phyloP scores from a whole-genome alignment of 805 yeast genomes.

The Candida andamanensis region DNA sequence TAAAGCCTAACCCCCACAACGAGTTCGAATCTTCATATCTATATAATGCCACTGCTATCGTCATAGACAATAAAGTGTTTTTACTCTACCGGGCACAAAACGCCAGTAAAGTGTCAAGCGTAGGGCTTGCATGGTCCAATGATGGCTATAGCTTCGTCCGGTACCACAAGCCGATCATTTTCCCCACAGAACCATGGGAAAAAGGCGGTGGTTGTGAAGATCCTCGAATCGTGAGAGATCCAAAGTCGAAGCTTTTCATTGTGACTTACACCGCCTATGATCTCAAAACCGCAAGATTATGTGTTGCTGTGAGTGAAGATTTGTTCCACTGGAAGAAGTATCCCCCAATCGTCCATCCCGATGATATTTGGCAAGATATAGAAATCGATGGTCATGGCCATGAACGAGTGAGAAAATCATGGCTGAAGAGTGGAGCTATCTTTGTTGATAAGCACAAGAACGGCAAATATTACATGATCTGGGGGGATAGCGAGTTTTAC shows the following conservation, averaged over 20 bases:
- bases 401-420: slow-evolving; percentile 23
- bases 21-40: slow-evolving; percentile 36
- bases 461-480: slow-evolving; percentile 38
- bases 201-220: slow-evolving; percentile 39
- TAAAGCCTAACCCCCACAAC: slow-evolving; percentile 31
- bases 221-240: slow-evolving; percentile 38
- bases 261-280: slow-evolving; percentile 41
- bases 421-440: slow-evolving; percentile 42
- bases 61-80: slow-evolving; percentile 31
- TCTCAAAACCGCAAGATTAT: slow-evolving; percentile 26
- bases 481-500: slow-evolving; percentile 38
- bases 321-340: slow-evolving; percentile 35
- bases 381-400: slow-evolving; percentile 20
- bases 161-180: slow-evolving; percentile 26
- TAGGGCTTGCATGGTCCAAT: slow-evolving; percentile 38
- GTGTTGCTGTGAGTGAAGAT: slow-evolving; percentile 35
- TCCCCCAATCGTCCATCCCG: slow-evolving; percentile 27
- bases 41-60: slow-evolving; percentile 41
- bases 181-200: slow-evolving; percentile 37
- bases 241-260: slow-evolving; percentile 27
- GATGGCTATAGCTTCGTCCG: slow-evolving; percentile 33
- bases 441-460: slow-evolving; percentile 27
- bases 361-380: slow-evolving; percentile 27
- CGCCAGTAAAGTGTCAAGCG: slow-evolving; percentile 24
- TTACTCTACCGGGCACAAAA: slow-evolving; percentile 38